A percentile compares a stretch with the other conserved stretches of the same genome.
phyloP scores from a whole-genome alignment of 202 grass and related monocot species.

The Zizania palustris region DNA sequence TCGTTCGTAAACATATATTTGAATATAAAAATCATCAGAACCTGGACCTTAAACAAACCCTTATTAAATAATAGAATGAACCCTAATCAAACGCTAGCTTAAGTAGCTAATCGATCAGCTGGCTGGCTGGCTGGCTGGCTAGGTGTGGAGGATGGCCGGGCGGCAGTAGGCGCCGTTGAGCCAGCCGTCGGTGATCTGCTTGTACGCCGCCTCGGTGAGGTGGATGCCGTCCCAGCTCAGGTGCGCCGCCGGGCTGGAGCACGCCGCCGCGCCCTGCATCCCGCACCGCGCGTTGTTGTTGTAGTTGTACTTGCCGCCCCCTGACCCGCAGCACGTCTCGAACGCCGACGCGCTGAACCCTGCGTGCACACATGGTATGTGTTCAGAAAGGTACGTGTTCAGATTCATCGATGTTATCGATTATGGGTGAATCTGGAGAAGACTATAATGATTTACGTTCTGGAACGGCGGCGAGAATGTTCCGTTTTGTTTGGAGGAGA shows the following conservation, averaged over 20 bases:
- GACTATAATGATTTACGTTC: too few species aligned
- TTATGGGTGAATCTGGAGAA: too few species aligned
- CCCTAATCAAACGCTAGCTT: neutral
- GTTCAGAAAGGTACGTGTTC: too few species aligned
- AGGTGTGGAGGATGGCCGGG: slow-evolving; percentile 57
- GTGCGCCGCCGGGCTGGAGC: slow-evolving; percentile 50
- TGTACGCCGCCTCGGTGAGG: slow-evolving; percentile 65
- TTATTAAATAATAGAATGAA: neutral
- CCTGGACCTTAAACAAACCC: neutral
- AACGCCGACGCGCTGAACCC: slow-evolving; percentile 57
- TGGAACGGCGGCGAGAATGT: too few species aligned
- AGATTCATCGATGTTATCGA: too few species aligned
- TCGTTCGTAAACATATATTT: neutral
- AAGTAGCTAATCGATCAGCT: neutral
- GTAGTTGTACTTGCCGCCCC: slow-evolving; percentile 66
- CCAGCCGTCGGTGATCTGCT: slow-evolving; percentile 65
- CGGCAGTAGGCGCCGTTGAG: slow-evolving; percentile 53
- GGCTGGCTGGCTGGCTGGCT: neutral
- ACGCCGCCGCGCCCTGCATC: slow-evolving; percentile 54
- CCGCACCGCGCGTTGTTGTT: slow-evolving; percentile 53
- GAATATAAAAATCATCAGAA: neutral
- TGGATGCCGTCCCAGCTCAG: slow-evolving; percentile 85
- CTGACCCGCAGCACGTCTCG: slow-evolving; percentile 55
- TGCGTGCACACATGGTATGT: too few species aligned
- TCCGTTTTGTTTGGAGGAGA: too few species aligned